Evolutionary conservation across 1,284 basidiomycete genomes (phyloP).

Genomic region (Tremellales sp.): DNA sequence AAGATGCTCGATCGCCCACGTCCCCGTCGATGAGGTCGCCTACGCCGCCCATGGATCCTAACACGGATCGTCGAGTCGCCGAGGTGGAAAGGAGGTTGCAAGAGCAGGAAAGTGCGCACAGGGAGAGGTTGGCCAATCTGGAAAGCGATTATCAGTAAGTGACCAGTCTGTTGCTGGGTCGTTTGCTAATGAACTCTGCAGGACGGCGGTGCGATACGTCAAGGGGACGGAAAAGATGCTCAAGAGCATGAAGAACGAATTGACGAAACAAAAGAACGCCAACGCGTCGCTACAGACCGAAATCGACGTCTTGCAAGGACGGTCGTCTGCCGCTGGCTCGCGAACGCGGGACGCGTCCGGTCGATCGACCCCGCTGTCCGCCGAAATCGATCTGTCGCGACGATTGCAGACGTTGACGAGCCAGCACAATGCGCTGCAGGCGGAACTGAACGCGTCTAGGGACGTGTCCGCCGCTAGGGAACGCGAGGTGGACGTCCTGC

Average conservation of each 20-base stretch:
- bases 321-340: slow-evolving; percentile 57
- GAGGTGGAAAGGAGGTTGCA: slow-evolving; percentile 66
- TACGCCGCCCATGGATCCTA: slow-evolving; percentile 29
- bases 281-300: slow-evolving; percentile 76
- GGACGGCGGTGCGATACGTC: slow-evolving; percentile 42
- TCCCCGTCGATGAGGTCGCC: slow-evolving; percentile 36
- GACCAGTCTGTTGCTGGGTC: slow-evolving; percentile 4
- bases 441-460: slow-evolving; percentile 71
- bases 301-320: slow-evolving; percentile 63
- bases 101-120: slow-evolving; percentile 73
- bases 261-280: slow-evolving; percentile 79
- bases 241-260: slow-evolving; percentile 90
- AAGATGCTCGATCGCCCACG: slow-evolving; percentile 52
- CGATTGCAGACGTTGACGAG: slow-evolving; percentile 67
- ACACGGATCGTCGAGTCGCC: slow-evolving; percentile 52
- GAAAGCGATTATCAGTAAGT: slow-evolving; percentile 91
- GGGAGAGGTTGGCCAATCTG: slow-evolving; percentile 62
- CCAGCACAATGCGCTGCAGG: slow-evolving; percentile 69
- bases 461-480: slow-evolving; percentile 66
- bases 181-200: slow-evolving; percentile 8
- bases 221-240: slow-evolving; percentile 99
- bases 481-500: slow-evolving; percentile 66
- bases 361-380: slow-evolving; percentile 65
- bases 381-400: slow-evolving; percentile 54
- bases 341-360: slow-evolving; percentile 66